Evolutionary conservation across 345 rosid genomes (phyloP).

Genomic region (Syzygium oleosum): DNA sequence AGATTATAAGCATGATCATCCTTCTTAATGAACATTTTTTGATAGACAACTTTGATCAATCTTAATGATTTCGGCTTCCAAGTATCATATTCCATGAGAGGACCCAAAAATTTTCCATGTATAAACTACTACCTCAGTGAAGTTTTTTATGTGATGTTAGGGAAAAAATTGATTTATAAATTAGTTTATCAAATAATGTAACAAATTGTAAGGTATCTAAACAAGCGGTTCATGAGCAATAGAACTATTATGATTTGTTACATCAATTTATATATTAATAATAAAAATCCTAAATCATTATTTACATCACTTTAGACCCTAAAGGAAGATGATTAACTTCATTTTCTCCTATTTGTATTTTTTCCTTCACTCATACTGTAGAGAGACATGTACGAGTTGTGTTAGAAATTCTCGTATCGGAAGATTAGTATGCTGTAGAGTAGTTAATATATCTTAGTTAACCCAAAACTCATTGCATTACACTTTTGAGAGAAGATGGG

Average conservation of each 20-base stretch:
- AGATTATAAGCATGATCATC: background rate
- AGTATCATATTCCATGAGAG: background rate
- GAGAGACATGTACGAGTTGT: rapidly evolving
- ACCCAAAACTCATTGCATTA: background rate
- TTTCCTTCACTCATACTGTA: background rate
- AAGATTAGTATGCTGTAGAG: background rate
- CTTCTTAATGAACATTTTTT: background rate
- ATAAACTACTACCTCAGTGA: background rate
- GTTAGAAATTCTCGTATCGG: background rate
- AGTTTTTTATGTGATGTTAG: background rate
- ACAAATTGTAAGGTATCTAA: background rate
- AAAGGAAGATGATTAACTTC: background rate
- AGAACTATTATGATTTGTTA: background rate
- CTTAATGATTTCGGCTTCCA: background rate
- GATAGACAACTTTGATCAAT: background rate
- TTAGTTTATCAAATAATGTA: background rate
- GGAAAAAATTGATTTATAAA: background rate
- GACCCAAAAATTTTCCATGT: background rate
- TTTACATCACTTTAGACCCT: background rate
- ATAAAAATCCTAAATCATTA: background rate
- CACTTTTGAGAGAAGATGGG: background rate
- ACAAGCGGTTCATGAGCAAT: background rate
- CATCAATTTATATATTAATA: background rate
- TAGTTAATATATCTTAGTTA: background rate
- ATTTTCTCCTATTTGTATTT: background rate